These are phyloP conservation scores for Colletotrichum cereale DNA, from an alignment of 2,329 filamentous ascomycete species.

Conservation along the genomic window DNA sequence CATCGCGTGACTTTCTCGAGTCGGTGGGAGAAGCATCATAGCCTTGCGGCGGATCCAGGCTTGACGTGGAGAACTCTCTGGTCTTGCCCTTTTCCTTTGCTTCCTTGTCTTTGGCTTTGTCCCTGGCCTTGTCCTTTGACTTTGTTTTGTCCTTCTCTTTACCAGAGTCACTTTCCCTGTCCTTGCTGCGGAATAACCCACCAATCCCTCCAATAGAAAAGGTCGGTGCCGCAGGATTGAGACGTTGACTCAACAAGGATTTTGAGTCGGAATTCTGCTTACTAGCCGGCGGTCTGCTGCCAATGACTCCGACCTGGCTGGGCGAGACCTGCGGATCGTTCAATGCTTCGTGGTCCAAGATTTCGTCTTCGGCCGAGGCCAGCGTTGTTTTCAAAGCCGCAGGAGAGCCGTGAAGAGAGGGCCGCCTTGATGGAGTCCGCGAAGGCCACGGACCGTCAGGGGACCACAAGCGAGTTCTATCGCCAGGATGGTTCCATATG, in stretches of 20 bases:
- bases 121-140: conserved; percentile 50
- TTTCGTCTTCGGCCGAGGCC: conserved; percentile 74
- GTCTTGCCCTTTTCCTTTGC: conserved; percentile 52
- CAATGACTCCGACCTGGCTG: conserved; percentile 78
- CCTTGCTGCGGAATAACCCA: conserved; percentile 69
- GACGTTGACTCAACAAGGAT: conserved; percentile 66
- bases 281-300: conserved; percentile 73
- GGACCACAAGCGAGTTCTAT: conserved; percentile 76
- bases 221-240: conserved; percentile 91
- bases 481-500: conserved; percentile 74
- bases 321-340: conserved; percentile 65
- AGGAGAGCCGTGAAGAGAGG: conserved; percentile 83
- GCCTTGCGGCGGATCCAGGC: conserved; percentile 52
- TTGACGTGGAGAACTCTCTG: conserved; percentile 52
- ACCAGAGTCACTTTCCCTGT: conserved; percentile 50
- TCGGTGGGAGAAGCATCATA: conserved; percentile 65
- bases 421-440: conserved; percentile 81
- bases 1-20: conserved; percentile 68
- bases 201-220: conserved; percentile 81
- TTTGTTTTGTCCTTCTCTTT: conserved; percentile 51
- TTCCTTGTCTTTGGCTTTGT: conserved; percentile 50
- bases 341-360: conserved; percentile 69
- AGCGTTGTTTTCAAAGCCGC: conserved; percentile 71
- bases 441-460: conserved; percentile 65
- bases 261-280: conserved; percentile 49